A percentile compares a stretch with the other conserved stretches of the same genome.
Evolutionary conservation across 768 basidiomycete species (phyloP).

Genomic region (Mycena albidolilacea): DNA sequence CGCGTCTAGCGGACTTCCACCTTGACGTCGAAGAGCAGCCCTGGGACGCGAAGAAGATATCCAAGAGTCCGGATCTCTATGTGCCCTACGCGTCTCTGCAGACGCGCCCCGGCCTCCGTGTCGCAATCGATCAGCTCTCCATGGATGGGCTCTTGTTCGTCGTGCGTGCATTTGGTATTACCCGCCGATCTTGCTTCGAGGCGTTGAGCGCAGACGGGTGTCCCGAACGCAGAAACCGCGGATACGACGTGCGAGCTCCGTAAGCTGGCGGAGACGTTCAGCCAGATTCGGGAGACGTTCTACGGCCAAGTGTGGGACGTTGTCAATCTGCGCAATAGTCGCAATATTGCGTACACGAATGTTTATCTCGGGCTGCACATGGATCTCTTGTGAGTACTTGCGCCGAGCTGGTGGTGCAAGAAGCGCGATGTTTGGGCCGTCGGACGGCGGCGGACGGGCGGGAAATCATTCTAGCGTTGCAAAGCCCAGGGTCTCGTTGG

Average conservation of each 20-base stretch:
- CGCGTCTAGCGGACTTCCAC: slow-evolving; percentile 59
- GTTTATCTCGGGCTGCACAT: slow-evolving; percentile 90
- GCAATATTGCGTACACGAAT: slow-evolving; percentile 96
- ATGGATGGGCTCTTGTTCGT: slow-evolving; percentile 83
- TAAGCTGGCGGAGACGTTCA: slow-evolving; percentile 76
- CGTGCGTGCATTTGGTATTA: slow-evolving; percentile 37
- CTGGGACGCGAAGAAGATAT: slow-evolving; percentile 64
- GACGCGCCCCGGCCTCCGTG: slow-evolving; percentile 61
- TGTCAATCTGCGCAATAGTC: slow-evolving; percentile 77
- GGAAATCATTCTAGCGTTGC: no score
- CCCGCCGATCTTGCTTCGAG: not conserved
- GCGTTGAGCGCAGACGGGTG: slow-evolving; percentile 53
- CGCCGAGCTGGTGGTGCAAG: not conserved
- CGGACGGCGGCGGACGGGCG: no score
- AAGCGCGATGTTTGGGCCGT: no score
- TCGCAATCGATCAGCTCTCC: slow-evolving; percentile 79
- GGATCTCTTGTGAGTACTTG: slow-evolving; percentile 84
- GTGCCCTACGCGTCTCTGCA: slow-evolving; percentile 68
- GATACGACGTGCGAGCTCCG: slow-evolving; percentile 77
- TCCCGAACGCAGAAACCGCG: slow-evolving; percentile 74
- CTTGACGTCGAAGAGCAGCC: slow-evolving; percentile 52
- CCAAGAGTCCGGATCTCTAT: slow-evolving; percentile 60
- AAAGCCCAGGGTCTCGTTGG: no score
- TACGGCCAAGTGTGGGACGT: slow-evolving; percentile 95
- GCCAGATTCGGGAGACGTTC: slow-evolving; percentile 87